These are phyloP conservation scores for Nitzschia inconspicua DNA, from an alignment of 108 stramenopile species.

Conservation along the genomic window DNA sequence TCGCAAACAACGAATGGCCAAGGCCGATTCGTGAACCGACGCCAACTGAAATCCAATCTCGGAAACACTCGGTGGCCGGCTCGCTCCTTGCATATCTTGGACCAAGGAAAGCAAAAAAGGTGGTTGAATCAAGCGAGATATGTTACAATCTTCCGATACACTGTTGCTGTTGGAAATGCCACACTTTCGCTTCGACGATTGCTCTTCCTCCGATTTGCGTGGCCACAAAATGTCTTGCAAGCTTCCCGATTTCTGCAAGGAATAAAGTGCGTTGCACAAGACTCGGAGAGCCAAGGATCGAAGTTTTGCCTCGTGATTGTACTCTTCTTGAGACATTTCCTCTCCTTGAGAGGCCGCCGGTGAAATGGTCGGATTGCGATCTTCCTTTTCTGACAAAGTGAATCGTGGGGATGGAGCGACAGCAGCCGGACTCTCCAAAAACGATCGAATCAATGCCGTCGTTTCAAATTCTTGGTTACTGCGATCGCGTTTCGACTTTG, in stretches of 20 bases:
- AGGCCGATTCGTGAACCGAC: conserved; percentile 40
- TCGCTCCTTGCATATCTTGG: conserved; percentile 36
- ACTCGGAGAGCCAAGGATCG: conserved; percentile 34
- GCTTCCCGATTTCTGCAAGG: conserved; percentile 10
- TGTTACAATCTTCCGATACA: no score
- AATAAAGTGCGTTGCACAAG: conserved; percentile 36
- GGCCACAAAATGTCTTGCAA: conserved; percentile 8
- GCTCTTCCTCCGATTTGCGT: background rate
- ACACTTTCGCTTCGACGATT: background rate
- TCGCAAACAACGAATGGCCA: conserved; percentile 38
- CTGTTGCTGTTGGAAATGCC: background rate
- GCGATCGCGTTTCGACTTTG: background rate
- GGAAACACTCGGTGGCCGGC: conserved; percentile 33
- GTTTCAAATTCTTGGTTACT: background rate
- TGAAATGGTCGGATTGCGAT: background rate
- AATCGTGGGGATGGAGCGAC: background rate
- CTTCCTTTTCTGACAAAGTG: background rate
- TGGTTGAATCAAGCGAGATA: background rate
- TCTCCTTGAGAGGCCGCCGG: background rate
- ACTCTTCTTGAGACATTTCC: conserved; percentile 6
- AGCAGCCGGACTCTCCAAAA: background rate
- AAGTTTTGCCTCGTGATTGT: conserved; percentile 30
- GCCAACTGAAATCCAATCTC: conserved; percentile 25
- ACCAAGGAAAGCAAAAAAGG: conserved; percentile 23
- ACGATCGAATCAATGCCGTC: background rate